A percentile compares a stretch with the other conserved stretches of the same genome.
Conservation (phyloP, 352 stramenopile species). For the Pythium graminicola region DNA sequence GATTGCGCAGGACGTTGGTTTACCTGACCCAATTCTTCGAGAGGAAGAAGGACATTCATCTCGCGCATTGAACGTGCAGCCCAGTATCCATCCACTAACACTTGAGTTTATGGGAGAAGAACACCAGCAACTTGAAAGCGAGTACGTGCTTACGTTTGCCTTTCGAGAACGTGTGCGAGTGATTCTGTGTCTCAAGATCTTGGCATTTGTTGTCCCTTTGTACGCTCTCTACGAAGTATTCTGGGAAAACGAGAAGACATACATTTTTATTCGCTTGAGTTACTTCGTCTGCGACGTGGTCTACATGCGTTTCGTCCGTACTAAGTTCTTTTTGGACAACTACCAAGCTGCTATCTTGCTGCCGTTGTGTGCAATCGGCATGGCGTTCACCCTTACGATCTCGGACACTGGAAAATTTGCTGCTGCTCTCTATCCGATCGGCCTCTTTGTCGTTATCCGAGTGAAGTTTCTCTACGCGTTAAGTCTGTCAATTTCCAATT, state of each 20-base stretch:
- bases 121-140: conserved; percentile 61
- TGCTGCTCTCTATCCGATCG: conserved; percentile 69
- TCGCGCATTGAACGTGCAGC: conserved; percentile 52
- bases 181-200: conserved; percentile 64
- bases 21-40: conserved; percentile 48
- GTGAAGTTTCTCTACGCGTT: conserved; percentile 82
- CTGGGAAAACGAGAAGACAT: conserved; percentile 51
- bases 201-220: conserved; percentile 60
- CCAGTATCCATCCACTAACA: conserved; percentile 64
- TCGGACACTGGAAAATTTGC: conserved; percentile 81
- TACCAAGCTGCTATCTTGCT: conserved; percentile 72
- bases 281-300: conserved; percentile 68
- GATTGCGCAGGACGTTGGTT: conserved; percentile 63
- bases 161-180: conserved; percentile 60
- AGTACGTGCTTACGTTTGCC: conserved; percentile 72
- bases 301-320: conserved; percentile 62
- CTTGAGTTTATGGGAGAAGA: conserved; percentile 83
- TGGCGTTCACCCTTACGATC: conserved; percentile 77
- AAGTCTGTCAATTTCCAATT: conserved; percentile 71
- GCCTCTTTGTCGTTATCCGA: conserved; percentile 75
- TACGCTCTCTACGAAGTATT: conserved; percentile 70
- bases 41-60: conserved; percentile 69
- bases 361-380: conserved; percentile 58
- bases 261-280: conserved; percentile 52
- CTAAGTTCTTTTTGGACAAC: conserved; percentile 64